A percentile compares a stretch with the other conserved stretches of the same genome.
Evolutionary conservation across 2,329 filamentous ascomycete species (phyloP).

Genomic region (Colletotrichum falcatum): DNA sequence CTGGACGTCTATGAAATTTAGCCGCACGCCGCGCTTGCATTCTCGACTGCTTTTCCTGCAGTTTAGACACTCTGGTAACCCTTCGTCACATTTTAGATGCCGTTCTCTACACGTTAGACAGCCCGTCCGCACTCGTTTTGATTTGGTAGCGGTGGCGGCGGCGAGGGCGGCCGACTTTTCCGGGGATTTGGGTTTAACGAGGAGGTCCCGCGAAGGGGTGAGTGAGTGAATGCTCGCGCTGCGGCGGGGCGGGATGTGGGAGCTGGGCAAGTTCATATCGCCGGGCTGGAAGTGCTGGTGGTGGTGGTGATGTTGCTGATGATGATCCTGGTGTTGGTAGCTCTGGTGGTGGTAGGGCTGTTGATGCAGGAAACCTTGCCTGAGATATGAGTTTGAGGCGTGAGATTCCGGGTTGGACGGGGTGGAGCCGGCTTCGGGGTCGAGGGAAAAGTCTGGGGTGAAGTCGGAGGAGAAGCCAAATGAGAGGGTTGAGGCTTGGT

Average conservation of each 20-base stretch:
- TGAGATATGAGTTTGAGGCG: slow-evolving; percentile 16
- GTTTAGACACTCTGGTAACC: slow-evolving; percentile 73
- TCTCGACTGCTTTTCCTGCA: slow-evolving; percentile 88
- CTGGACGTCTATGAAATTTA: slow-evolving; percentile 92
- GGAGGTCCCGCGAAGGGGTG: slow-evolving; percentile 38
- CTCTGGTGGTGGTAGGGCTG: slow-evolving; percentile 45
- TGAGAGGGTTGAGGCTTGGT: slow-evolving; percentile 43
- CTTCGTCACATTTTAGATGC: slow-evolving; percentile 93
- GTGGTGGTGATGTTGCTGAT: slow-evolving; percentile 46
- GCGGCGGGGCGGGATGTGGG: slow-evolving; percentile 41
- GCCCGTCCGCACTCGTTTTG: slow-evolving; percentile 89
- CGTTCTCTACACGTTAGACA: slow-evolving; percentile 91
- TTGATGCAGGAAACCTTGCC: slow-evolving; percentile 47
- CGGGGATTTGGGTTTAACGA: slow-evolving; percentile 33
- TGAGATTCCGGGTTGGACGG: slow-evolving; percentile 15
- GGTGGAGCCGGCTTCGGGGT: slow-evolving; percentile 11
- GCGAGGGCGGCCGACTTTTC: slow-evolving; percentile 35
- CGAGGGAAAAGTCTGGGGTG: slow-evolving; percentile 26
- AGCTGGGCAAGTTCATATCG: slow-evolving; percentile 43
- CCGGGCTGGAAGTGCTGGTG: slow-evolving; percentile 47
- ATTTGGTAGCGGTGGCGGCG: slow-evolving; percentile 62
- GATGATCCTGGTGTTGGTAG: slow-evolving; percentile 45
- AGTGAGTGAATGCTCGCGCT: slow-evolving; percentile 40
- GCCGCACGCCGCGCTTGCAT: slow-evolving; percentile 86
- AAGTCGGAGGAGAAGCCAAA: slow-evolving; percentile 44